Base-by-base conservation (phyloP, 192 early-diverging fungal species). In the Mortierella hygrophila region DNA sequence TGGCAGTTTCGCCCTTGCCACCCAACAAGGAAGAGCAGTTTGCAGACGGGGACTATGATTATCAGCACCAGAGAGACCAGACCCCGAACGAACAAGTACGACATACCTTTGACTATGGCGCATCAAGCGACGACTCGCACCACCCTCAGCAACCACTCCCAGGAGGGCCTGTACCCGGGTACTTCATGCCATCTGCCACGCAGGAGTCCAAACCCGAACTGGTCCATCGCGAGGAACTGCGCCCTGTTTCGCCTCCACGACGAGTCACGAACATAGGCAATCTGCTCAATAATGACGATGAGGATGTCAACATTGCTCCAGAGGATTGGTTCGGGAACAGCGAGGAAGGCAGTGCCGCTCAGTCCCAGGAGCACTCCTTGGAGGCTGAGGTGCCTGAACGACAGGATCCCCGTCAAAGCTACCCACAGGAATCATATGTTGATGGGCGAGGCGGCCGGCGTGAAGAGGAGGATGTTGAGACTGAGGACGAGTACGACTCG, bases 191-290 rank as follows among this genome's bases (percentile, higher is more conserved):
- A 1, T 75, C 78, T 11, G 44, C 68, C 26, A 46, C 63, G 21
- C 35, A 1, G 10, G 70, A 85, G 65, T 37, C 46, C 23, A 18
- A 4, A 4, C 46, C n/a, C 42, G 75, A 70, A 3, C 18, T 38
- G 54, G 18, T 26, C 6, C 73, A 41, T 9, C 38, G 29, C 42
- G 74, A 79, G 20, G 69, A 70, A 46, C 42, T 38, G 1, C 75
- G 76, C 20, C 35, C 79, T 9, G 26, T n/a, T 16, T 60, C 84
- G 3, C 79, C 84, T 23, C 84, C 84, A 35, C 68, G 84, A 63
- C 84, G 84, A 2, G n/a, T 77, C 16, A 86, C 84, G 29, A 86
- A 86, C 52, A 86, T 86, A 54, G 84, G 76, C n/a, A 86, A 86
- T n/a, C 38, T 86, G 10, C 71, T 86, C 15, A 86, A 86, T 44